phyloP scores from a whole-genome alignment of 768 basidiomycete genomes.

The Mycena polygramma region DNA sequence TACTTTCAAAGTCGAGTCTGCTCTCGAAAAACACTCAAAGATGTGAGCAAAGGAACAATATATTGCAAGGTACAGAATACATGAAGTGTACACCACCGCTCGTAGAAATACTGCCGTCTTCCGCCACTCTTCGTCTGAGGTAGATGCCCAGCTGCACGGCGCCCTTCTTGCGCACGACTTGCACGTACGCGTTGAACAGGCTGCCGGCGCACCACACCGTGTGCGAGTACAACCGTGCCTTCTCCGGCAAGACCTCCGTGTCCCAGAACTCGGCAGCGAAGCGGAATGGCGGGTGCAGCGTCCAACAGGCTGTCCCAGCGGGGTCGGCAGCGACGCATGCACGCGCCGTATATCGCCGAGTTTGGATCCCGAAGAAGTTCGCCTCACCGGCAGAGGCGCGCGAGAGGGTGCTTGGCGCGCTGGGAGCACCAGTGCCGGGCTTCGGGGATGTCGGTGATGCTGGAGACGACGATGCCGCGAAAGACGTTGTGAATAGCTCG shows the following conservation, averaged over 20 bases:
- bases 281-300: slow-evolving; percentile 82
- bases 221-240: slow-evolving; percentile 83
- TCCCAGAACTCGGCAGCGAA: slow-evolving; percentile 95
- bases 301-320: slow-evolving; percentile 68
- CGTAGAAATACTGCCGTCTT: no score
- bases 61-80: no score
- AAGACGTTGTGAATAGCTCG: slow-evolving; percentile 68
- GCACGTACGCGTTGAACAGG: slow-evolving; percentile 90
- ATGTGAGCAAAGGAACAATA: no score
- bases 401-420: slow-evolving; percentile 42
- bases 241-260: slow-evolving; percentile 84
- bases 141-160: slow-evolving; percentile 87
- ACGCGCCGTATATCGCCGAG: slow-evolving; percentile 56
- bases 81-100: no score
- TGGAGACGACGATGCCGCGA: slow-evolving; percentile 39
- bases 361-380: slow-evolving; percentile 75
- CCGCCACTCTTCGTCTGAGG: no score
- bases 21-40: no score
- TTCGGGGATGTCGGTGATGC: slow-evolving; percentile 41
- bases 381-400: slow-evolving; percentile 56
- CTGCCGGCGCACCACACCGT: slow-evolving; percentile 94
- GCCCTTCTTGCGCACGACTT: slow-evolving; percentile 86
- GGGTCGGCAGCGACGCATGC: slow-evolving; percentile 59
- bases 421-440: neutral
- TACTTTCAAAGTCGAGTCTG: no score